Percentiles rank a stretch among this genome's conserved stretches.
Conservation (phyloP, 1,284 basidiomycete genomes). For the Prillingera fragicola region DNA sequence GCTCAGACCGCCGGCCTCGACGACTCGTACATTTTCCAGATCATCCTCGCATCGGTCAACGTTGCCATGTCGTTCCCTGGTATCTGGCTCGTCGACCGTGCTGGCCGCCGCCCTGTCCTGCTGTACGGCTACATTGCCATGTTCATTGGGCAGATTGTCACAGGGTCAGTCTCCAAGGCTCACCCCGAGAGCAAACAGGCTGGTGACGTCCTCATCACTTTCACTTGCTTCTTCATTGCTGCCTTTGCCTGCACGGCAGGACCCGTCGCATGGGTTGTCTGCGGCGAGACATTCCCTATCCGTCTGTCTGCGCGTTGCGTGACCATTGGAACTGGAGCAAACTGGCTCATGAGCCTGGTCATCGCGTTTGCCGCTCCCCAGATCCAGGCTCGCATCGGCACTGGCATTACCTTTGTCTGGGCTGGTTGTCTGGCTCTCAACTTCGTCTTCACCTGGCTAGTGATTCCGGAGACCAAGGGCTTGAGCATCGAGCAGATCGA, state of each 20-base stretch:
- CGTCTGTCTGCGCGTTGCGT: constrained; percentile 46
- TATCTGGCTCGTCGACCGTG: constrained; percentile 46
- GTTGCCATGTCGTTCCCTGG: constrained; percentile 46
- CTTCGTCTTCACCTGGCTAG: constrained; percentile 44
- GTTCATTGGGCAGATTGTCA: constrained; percentile 50
- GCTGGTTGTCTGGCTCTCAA: constrained; percentile 38
- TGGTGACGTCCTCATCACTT: constrained; percentile 51
- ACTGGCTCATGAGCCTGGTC: constrained; percentile 48
- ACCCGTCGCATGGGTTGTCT: constrained; percentile 47
- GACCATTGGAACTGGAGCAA: constrained; percentile 47
- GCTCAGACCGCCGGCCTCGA: constrained; percentile 47
- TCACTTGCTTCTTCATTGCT: constrained; percentile 52
- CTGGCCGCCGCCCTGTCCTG: constrained; percentile 50
- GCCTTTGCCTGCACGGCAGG: constrained; percentile 51
- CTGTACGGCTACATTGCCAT: constrained; percentile 49
- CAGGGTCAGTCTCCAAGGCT: constrained; percentile 45
- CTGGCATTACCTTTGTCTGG: constrained; percentile 47
- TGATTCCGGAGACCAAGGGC: constrained; percentile 47
- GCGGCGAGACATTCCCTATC: constrained; percentile 50
- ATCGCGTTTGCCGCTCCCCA: constrained; percentile 46
- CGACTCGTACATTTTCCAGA: constrained; percentile 48
- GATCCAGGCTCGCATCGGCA: constrained; percentile 44
- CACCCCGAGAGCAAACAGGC: constrained; percentile 33
- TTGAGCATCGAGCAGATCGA: constrained; percentile 45
- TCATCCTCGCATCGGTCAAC: constrained; percentile 50